Percentiles rank a stretch among this genome's conserved stretches.
phyloP scores from a whole-genome alignment of 768 basidiomycete genomes.

The Myochromella boudieri region DNA sequence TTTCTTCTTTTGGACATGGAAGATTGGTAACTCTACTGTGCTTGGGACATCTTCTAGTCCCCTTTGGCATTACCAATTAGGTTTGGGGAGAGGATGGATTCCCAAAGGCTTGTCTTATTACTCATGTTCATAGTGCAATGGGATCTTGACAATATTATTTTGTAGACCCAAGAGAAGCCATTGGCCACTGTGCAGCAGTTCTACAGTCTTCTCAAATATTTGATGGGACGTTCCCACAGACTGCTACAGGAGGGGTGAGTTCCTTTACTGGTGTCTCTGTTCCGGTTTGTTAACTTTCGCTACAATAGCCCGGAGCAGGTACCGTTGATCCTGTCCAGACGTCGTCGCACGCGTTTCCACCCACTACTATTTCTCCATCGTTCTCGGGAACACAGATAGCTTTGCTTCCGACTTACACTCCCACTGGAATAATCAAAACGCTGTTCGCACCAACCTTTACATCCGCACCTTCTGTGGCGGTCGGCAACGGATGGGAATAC shows the following conservation, averaged over 20 bases:
- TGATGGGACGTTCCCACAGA: constrained; percentile 53
- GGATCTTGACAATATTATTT: not conserved
- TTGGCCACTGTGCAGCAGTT: constrained; percentile 41
- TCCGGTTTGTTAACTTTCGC: constrained; percentile 5
- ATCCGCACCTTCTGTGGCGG: constrained; percentile 46
- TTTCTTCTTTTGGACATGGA: constrained; percentile 98
- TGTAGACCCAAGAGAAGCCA: constrained; percentile 46
- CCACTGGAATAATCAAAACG: constrained; percentile 64
- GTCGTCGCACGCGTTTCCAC: constrained; percentile 60
- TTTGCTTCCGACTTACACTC: constrained; percentile 67
- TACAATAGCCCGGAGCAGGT: constrained; percentile 50
- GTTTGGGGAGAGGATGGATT: constrained; percentile 85
- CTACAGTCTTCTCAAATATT: constrained; percentile 43
- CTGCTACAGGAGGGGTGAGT: constrained; percentile 70
- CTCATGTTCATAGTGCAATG: not conserved
- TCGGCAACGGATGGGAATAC: constrained; percentile 80
- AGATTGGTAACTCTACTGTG: constrained; percentile 80
- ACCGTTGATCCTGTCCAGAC: constrained; percentile 54
- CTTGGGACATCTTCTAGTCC: constrained; percentile 69
- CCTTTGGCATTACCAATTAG: constrained; percentile 87
- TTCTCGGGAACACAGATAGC: constrained; percentile 52
- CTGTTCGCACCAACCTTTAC: constrained; percentile 66
- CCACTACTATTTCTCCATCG: constrained; percentile 53
- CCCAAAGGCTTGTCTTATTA: constrained; percentile 55
- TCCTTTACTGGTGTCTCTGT: not conserved